Evolutionary conservation across 208 protist genomes (phyloP).

Genomic region (Spironucleus salmonicida): DNA sequence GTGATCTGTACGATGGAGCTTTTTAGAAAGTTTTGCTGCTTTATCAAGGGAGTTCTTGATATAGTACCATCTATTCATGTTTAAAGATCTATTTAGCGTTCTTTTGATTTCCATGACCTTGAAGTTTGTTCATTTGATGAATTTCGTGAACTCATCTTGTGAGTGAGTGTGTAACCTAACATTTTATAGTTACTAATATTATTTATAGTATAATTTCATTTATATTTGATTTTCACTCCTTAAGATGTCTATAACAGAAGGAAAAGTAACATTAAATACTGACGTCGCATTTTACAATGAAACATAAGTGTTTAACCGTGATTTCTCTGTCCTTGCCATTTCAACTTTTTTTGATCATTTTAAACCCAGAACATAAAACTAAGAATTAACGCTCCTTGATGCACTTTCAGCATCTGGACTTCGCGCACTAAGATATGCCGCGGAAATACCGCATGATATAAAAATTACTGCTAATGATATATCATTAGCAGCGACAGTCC

Average conservation of each 20-base stretch:
- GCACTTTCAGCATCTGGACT: slow-evolving; percentile 35
- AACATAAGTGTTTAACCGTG: slow-evolving; percentile 32
- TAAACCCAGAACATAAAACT: neutral
- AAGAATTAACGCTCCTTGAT: slow-evolving; percentile 20
- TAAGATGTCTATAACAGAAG: no score
- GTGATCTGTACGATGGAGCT: neutral
- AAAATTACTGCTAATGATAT: slow-evolving; percentile 36
- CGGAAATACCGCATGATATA: slow-evolving; percentile 21
- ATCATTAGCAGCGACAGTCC: neutral
- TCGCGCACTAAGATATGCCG: slow-evolving; percentile 27
- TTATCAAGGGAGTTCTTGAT: neutral
- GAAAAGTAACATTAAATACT: no score
- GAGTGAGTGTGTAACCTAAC: no score
- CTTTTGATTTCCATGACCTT: neutral
- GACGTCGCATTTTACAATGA: slow-evolving; percentile 30
- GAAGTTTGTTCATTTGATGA: no score
- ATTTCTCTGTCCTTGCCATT: slow-evolving; percentile 27
- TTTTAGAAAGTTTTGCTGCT: neutral
- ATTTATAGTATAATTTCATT: no score
- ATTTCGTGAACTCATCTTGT: no score
- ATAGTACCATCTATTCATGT: neutral
- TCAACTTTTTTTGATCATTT: neutral
- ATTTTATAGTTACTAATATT: no score
- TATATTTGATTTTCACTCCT: no score
- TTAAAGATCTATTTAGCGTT: neutral